These are phyloP conservation scores for Syzygium jambos DNA, from an alignment of 345 rosid genomes.

Conservation along the genomic window DNA sequence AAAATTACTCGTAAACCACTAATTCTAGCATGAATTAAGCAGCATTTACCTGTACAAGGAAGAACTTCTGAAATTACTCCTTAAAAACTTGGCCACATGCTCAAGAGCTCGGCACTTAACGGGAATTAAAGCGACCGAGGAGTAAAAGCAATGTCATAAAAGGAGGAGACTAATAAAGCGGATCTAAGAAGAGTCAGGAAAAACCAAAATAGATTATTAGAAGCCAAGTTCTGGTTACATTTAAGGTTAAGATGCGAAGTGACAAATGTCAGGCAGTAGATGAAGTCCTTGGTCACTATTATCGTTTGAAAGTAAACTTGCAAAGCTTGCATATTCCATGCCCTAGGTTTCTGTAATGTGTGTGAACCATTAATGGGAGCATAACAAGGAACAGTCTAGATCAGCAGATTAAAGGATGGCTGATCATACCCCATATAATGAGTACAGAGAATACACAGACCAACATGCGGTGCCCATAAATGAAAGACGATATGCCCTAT, in stretches of 20 bases:
- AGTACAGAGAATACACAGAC: constrained; percentile 72
- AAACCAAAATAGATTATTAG: neutral
- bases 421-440: constrained; percentile 73
- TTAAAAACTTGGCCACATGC: constrained; percentile 78
- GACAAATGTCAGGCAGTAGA: constrained; percentile 82
- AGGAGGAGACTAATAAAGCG: neutral
- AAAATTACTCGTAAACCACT: neutral
- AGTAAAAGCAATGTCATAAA: neutral
- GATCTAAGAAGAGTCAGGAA: no score
- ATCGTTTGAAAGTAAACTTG: constrained; percentile 79
- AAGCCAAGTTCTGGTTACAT: constrained; percentile 40
- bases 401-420: constrained; percentile 3
- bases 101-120: constrained; percentile 75
- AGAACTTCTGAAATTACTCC: constrained; percentile 75
- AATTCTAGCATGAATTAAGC: neutral
- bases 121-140: constrained; percentile 88
- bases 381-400: constrained; percentile 4
- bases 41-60: constrained; percentile 64
- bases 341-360: constrained; percentile 68
- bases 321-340: constrained; percentile 83
- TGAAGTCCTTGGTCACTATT: constrained; percentile 83
- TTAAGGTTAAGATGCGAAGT: constrained; percentile 85
- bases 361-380: neutral
- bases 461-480: constrained; percentile 93
- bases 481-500: constrained; percentile 79